Evolutionary conservation across 2,329 filamentous ascomycete species (phyloP).

Genomic region (Alternaria alternata): DNA sequence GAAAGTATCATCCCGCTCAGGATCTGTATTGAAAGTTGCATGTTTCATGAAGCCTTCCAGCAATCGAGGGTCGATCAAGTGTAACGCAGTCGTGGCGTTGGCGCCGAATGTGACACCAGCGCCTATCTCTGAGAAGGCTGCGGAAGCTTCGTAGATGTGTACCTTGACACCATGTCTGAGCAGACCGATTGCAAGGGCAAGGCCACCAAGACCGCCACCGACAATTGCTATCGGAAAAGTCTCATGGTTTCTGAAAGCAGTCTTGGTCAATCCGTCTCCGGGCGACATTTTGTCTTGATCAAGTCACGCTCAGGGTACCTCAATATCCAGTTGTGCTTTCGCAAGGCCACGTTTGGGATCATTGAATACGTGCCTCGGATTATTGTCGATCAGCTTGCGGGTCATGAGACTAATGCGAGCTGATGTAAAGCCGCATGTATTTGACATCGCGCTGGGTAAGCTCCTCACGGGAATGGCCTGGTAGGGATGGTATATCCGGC

Average conservation of each 20-base stretch:
- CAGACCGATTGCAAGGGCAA: slow-evolving; percentile 39
- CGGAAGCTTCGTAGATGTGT: slow-evolving; percentile 40
- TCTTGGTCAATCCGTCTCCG: neutral
- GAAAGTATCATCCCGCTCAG: slow-evolving; percentile 23
- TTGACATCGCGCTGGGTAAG: neutral
- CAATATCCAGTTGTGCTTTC: neutral
- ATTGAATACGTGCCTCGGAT: neutral
- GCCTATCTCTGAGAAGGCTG: slow-evolving; percentile 36
- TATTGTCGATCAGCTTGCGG: neutral
- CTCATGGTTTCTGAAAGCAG: neutral
- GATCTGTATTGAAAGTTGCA: slow-evolving; percentile 33
- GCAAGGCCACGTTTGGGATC: neutral
- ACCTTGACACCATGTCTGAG: slow-evolving; percentile 31
- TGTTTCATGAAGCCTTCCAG: slow-evolving; percentile 36
- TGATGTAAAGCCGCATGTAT: neutral
- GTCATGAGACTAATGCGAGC: neutral
- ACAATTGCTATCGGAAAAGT: slow-evolving; percentile 36
- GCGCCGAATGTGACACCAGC: slow-evolving; percentile 41
- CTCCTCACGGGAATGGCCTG: neutral
- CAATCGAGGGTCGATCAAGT: slow-evolving; percentile 30
- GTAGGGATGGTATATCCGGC: neutral
- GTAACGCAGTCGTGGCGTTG: slow-evolving; percentile 35
- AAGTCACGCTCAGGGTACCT: neutral
- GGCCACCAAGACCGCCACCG: slow-evolving; percentile 42
- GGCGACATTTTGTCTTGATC: neutral